Percentiles rank a stretch among this genome's conserved stretches.
phyloP scores from a whole-genome alignment of 1,284 basidiomycete genomes.

The Ustilago tritici region DNA sequence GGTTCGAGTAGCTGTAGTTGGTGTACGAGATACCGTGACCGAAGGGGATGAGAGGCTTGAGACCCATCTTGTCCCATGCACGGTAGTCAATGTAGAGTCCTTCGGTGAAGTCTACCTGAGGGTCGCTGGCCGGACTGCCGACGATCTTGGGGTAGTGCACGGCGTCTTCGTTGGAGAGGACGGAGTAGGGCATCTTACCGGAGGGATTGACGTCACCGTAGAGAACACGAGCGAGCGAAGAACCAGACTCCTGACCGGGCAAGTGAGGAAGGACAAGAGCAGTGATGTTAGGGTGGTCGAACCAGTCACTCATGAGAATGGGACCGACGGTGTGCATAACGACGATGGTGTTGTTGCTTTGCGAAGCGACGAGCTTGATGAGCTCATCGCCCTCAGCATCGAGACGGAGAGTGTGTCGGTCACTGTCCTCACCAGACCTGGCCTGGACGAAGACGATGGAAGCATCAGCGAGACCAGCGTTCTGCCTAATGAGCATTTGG shows the following conservation, averaged over 20 bases:
- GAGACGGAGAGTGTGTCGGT: conserved; percentile 69
- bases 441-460: conserved; percentile 68
- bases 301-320: conserved; percentile 51
- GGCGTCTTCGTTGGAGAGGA: conserved; percentile 28
- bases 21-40: conserved; percentile 89
- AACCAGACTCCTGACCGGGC: conserved; percentile 51
- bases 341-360: conserved; percentile 80
- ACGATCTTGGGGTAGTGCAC: conserved; percentile 68
- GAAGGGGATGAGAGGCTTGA: conserved; percentile 78
- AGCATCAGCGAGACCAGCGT: conserved; percentile 31
- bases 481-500: conserved; percentile 31
- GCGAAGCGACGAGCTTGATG: conserved; percentile 67
- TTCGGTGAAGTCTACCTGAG: conserved; percentile 78
- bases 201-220: conserved; percentile 46
- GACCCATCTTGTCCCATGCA: conserved; percentile 77
- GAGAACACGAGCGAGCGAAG: conserved; percentile 38
- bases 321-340: conserved; percentile 76
- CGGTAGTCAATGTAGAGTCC: conserved; percentile 78
- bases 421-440: conserved; percentile 70
- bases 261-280: conserved; percentile 42
- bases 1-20: conserved; percentile 72
- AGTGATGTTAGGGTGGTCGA: conserved; percentile 50
- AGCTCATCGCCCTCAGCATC: conserved; percentile 69
- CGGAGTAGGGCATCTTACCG: conserved; percentile 50
- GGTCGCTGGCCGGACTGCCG: conserved; percentile 53